phyloP scores from a whole-genome alignment of 1,139 yeast species.

The Yamadazyma jaroonii region DNA sequence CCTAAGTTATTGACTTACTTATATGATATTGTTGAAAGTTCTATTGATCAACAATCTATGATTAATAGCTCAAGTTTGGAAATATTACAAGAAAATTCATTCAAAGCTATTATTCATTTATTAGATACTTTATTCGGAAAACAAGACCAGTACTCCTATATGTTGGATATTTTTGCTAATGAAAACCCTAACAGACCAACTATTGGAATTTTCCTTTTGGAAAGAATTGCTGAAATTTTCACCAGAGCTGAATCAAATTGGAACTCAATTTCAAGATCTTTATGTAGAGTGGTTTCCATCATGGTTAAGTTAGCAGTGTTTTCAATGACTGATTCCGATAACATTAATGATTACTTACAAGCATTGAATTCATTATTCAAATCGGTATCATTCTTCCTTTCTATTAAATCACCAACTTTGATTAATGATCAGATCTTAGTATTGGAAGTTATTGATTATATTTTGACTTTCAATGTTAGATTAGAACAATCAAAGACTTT shows the following conservation, averaged over 20 bases:
- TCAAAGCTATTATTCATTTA: constrained; percentile 58
- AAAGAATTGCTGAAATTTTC: constrained; percentile 46
- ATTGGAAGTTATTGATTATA: constrained; percentile 56
- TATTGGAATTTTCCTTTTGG: constrained; percentile 51
- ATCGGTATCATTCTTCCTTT: constrained; percentile 47
- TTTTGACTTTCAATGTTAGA: constrained; percentile 40
- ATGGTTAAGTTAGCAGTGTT: constrained; percentile 42
- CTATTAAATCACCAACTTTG: constrained; percentile 43
- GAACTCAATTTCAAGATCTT: constrained; percentile 61
- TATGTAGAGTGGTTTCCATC: constrained; percentile 57
- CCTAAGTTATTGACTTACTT: constrained; percentile 48
- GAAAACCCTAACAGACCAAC: constrained; percentile 37
- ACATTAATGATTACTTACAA: constrained; percentile 30
- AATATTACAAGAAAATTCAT: constrained; percentile 36
- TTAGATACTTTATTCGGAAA: constrained; percentile 65
- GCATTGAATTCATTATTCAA: constrained; percentile 32
- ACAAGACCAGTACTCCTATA: constrained; percentile 59
- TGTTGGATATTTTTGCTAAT: constrained; percentile 49
- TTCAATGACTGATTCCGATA: constrained; percentile 22
- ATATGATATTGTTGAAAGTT: constrained; percentile 36
- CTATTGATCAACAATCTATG: constrained; percentile 18
- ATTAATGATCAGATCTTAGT: constrained; percentile 60
- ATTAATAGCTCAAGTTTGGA: constrained; percentile 25
- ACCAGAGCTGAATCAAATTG: constrained; percentile 52
- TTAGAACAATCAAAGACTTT: constrained; percentile 40